A percentile compares a stretch with the other conserved stretches of the same genome.
Conservation (phyloP, 129 eudicot species). For the Cynara cardunculus region DNA sequence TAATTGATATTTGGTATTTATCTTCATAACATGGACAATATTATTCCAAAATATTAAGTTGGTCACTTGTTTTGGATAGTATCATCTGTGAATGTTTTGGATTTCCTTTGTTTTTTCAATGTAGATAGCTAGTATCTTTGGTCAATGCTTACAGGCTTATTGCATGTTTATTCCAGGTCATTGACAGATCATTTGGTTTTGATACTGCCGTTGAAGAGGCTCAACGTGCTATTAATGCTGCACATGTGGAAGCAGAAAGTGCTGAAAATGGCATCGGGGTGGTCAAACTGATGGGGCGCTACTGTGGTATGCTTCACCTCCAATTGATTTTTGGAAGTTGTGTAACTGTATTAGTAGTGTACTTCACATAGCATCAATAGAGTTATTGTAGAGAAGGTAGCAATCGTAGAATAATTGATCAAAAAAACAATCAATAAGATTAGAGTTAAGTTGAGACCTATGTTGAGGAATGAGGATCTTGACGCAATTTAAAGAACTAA, state of each 20-base stretch:
- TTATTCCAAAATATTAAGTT: conserved; percentile 9
- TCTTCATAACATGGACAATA: background rate
- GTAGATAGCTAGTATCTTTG: background rate
- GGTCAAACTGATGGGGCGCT: conserved; percentile 41
- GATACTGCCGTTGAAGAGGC: conserved; percentile 46
- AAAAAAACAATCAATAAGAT: no score
- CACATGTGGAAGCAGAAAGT: conserved; percentile 45
- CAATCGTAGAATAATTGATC: background rate
- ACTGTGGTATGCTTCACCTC: conserved; percentile 28
- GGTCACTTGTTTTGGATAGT: background rate
- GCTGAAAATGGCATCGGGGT: conserved; percentile 40
- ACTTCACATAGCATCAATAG: background rate
- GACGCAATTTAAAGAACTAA: background rate
- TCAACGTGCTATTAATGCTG: conserved; percentile 47
- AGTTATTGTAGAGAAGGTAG: background rate
- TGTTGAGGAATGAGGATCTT: background rate
- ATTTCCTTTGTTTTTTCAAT: background rate
- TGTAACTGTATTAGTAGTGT: background rate
- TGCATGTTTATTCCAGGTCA: conserved; percentile 49
- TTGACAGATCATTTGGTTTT: conserved; percentile 67
- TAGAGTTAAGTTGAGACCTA: background rate
- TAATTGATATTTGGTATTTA: background rate
- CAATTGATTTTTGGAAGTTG: background rate
- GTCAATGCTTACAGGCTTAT: background rate
- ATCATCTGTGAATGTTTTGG: background rate